Base-by-base conservation (phyloP, 1,284 basidiomycete genomes). In the Lignosus rhinocerotis region DNA sequence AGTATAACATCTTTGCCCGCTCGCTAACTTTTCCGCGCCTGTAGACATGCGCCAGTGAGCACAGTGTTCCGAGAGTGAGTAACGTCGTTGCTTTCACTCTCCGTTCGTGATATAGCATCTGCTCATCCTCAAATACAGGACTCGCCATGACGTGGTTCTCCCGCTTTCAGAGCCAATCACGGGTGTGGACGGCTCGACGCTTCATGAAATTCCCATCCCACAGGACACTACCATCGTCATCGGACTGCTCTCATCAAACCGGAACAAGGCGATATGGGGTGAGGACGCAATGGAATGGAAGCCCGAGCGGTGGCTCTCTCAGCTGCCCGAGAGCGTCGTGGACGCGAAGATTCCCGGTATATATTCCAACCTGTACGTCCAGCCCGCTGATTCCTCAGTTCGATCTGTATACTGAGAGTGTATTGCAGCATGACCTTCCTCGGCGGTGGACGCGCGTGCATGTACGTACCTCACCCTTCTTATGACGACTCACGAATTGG, bases 211-310 rank as follows among this genome's bases (percentile, higher is more conserved):
- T 21, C 53, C 72, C 0, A 67, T 80, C 11, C 62, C 69, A 25
- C 80, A 81, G 62, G 82, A 80, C 5, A 80, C 84, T 49, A 63
- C 67, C 0, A 56, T 85, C 0, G 56, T 76, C 17, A 71, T 85
- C 38, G 80, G 83, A 0, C 79, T 85, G n/a, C 60, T 76, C 5
- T 67, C 73, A 1, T 62, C 83, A 39, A 85, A 87, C 64, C 65
- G 74, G 8, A 69, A 73, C 43, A 77, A 75, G 59, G 69, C 73
- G 2, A 69, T 85, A 6, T 87, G 84, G 84, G 84, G 85, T 9
- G 75, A 78, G 41, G 84, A 86, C 65, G 77, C 80, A 4, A 59
- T 64, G 19, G 78, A 83, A 55, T 86, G 80, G 73, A 80, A 71
- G 78, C 70, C 70, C 2, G 69, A 73, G 53, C 65, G 71, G 2